Percentiles rank a stretch among this genome's conserved stretches.
Conservation (phyloP, 2,329 filamentous ascomycete species). For the Aspergillus sp. region DNA sequence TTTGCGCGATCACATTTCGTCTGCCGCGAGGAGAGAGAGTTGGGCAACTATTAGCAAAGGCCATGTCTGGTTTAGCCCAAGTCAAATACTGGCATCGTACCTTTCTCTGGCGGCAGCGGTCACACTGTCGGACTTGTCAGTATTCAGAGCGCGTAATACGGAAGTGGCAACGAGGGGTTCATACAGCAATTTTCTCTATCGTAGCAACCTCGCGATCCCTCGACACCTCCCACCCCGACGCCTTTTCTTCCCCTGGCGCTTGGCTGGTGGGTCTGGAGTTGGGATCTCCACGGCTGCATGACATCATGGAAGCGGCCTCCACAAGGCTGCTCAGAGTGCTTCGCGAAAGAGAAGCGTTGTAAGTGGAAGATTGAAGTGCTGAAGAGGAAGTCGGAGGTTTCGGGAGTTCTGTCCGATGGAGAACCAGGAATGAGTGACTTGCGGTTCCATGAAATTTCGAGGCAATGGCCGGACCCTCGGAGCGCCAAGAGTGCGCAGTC, state of each 20-base stretch:
- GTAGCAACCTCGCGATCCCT: neutral
- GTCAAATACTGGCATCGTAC: neutral
- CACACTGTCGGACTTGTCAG: conserved; percentile 14
- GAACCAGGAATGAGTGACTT: neutral
- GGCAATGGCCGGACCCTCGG: conserved; percentile 1
- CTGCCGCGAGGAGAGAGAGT: neutral
- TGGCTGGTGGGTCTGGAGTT: no score
- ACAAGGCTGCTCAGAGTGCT: no score
- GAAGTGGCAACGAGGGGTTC: neutral
- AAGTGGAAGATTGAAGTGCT: no score
- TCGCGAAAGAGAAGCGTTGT: no score
- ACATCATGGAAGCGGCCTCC: no score
- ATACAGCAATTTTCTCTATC: conserved; percentile 5
- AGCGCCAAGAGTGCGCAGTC: conserved; percentile 17
- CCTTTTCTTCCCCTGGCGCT: no score
- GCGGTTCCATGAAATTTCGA: neutral
- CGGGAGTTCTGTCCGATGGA: neutral
- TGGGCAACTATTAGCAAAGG: neutral
- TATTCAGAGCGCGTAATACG: neutral
- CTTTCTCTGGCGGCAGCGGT: conserved; percentile 20
- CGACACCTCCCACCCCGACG: no score
- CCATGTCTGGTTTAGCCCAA: neutral
- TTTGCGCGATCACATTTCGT: conserved; percentile 18
- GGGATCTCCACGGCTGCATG: no score
- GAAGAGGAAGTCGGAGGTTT: no score